Evolutionary conservation across 2,329 filamentous ascomycete species (phyloP).

Genomic region (Ophiocordyceps sinensis): DNA sequence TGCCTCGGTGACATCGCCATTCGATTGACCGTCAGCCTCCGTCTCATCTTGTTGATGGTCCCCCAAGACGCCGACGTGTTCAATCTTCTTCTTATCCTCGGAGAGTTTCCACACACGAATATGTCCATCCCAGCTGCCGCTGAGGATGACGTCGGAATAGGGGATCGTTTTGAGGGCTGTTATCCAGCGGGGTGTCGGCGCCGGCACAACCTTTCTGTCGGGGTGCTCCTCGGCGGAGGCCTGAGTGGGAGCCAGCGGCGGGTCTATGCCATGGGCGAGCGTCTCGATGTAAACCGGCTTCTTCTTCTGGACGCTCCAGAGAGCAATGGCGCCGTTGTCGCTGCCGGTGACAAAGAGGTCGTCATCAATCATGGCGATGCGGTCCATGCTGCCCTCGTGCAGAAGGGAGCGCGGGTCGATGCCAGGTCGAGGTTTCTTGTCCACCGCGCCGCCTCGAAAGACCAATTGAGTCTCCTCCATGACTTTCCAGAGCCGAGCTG

Average conservation of each 20-base stretch:
- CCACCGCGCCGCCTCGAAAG: slow-evolving; percentile 68
- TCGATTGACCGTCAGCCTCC: slow-evolving; percentile 12
- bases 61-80: slow-evolving; percentile 55
- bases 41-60: slow-evolving; percentile 10
- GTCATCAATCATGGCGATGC: slow-evolving; percentile 78
- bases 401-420: slow-evolving; percentile 38
- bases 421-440: slow-evolving; percentile 31
- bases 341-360: slow-evolving; percentile 84
- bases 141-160: slow-evolving; percentile 80
- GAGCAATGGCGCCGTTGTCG: slow-evolving; percentile 73
- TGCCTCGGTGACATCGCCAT: slow-evolving; percentile 10
- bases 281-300: slow-evolving; percentile 74
- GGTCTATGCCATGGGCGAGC: slow-evolving; percentile 74
- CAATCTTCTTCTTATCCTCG: slow-evolving; percentile 67
- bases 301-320: slow-evolving; percentile 90
- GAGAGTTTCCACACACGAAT: slow-evolving; percentile 75
- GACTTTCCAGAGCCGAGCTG: slow-evolving; percentile 89
- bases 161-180: slow-evolving; percentile 78
- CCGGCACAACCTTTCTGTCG: slow-evolving; percentile 41
- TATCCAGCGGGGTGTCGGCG: slow-evolving; percentile 69
- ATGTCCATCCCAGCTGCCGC: slow-evolving; percentile 81
- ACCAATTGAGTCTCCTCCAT: slow-evolving; percentile 90
- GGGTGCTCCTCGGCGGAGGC: slow-evolving; percentile 60
- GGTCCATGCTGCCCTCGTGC: slow-evolving; percentile 78
- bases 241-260: slow-evolving; percentile 49